These are phyloP conservation scores for Elaeis oleifera DNA, from an alignment of 202 grass and related monocot species.

Conservation along the genomic window DNA sequence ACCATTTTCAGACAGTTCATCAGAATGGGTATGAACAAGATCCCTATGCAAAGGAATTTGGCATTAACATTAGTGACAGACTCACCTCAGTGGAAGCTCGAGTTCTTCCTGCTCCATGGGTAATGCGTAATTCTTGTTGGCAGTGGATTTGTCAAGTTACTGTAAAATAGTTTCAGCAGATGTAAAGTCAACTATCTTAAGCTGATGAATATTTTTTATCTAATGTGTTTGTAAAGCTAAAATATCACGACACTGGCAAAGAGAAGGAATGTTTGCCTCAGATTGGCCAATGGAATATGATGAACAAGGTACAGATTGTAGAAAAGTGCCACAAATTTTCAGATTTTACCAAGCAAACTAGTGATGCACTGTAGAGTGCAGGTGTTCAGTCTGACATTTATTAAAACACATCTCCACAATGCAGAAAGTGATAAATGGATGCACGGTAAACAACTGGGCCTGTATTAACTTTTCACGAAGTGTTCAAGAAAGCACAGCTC, in stretches of 20 bases:
- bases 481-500: slow-evolving; percentile 21
- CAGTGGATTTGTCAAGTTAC: too few relatives aligned
- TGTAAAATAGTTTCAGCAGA: too few relatives aligned
- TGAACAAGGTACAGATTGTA: slow-evolving; percentile 77
- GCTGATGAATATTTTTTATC: slow-evolving; percentile 5
- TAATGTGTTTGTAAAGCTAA: slow-evolving; percentile 45
- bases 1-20: slow-evolving; percentile 77
- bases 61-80: slow-evolving; percentile 93
- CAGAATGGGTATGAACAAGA: slow-evolving; percentile 95
- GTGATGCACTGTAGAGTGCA: not conserved
- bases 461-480: slow-evolving; percentile 20
- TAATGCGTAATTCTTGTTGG: slow-evolving; percentile 15
- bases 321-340: not conserved
- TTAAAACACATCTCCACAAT: not conserved
- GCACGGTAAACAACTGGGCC: slow-evolving; percentile 15
- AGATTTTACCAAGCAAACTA: not conserved
- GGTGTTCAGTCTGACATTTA: not conserved
- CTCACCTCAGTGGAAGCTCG: slow-evolving; percentile 92
- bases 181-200: not conserved
- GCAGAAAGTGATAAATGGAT: slow-evolving; percentile 24
- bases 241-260: slow-evolving; percentile 93
- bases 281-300: slow-evolving; percentile 99
- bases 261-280: slow-evolving; percentile 98
- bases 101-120: slow-evolving; percentile 98
- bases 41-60: slow-evolving; percentile 97